Percentiles rank a stretch among this genome's conserved stretches.
Evolutionary conservation across 140 eudicot species (phyloP).

Genomic region (Ambrosia hybrid): DNA sequence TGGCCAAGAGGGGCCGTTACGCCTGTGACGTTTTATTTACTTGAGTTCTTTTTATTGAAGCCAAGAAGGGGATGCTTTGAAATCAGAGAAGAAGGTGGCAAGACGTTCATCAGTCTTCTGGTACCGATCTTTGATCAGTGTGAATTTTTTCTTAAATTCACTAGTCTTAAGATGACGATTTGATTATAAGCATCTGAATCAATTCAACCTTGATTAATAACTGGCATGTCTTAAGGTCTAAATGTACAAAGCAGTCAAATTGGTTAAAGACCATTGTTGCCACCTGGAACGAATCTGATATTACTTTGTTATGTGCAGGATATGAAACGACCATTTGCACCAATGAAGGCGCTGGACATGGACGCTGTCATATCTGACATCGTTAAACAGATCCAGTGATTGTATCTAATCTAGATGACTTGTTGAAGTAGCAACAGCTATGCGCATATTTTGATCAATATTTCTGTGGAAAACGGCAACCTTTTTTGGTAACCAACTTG

Average conservation of each 20-base stretch:
- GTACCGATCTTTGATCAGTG: slow-evolving; percentile 18
- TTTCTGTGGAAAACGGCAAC: slow-evolving; percentile 11
- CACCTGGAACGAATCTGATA: slow-evolving; percentile 1
- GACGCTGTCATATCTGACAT: slow-evolving; percentile 69
- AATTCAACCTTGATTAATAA: too few species aligned
- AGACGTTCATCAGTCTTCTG: slow-evolving; percentile 67
- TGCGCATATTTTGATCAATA: slow-evolving; percentile 24
- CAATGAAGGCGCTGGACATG: slow-evolving; percentile 82
- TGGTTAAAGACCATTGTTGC: too few species aligned
- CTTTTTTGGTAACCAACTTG: slow-evolving; percentile 13
- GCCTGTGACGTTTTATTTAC: background rate
- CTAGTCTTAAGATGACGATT: too few species aligned
- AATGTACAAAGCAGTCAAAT: too few species aligned
- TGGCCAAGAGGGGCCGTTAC: background rate
- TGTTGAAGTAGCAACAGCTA: background rate
- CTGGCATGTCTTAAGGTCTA: too few species aligned
- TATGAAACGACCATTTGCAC: slow-evolving; percentile 76
- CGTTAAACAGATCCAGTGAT: slow-evolving; percentile 53
- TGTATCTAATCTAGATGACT: slow-evolving; percentile 20
- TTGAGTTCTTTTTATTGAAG: slow-evolving; percentile 25
- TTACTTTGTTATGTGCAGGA: slow-evolving; percentile 36
- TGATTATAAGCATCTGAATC: background rate
- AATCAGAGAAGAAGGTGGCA: slow-evolving; percentile 71
- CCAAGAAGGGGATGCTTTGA: slow-evolving; percentile 96
- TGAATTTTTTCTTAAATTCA: too few species aligned